These are phyloP conservation scores for Nicotiana benthamiana DNA, from an alignment of 257 asterid genomes.

Conservation along the genomic window DNA sequence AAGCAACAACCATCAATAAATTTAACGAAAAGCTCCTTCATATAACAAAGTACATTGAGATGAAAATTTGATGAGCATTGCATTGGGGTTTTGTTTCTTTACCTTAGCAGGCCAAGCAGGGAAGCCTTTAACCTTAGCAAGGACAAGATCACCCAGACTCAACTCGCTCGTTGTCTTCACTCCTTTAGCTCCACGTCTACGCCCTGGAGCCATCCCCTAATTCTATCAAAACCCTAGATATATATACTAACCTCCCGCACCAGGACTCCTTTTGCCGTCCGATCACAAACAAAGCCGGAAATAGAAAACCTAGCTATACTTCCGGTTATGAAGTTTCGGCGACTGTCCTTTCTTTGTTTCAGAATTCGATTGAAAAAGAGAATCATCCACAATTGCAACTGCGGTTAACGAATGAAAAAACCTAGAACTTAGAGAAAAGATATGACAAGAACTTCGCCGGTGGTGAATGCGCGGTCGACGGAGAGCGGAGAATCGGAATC, in stretches of 20 bases:
- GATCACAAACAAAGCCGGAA: neutral
- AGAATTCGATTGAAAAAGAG: slow-evolving; percentile 4
- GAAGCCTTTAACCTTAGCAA: slow-evolving; percentile 85
- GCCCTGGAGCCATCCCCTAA: slow-evolving; percentile 65
- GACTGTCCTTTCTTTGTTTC: neutral
- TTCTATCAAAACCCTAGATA: slow-evolving; percentile 5
- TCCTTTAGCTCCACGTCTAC: slow-evolving; percentile 63
- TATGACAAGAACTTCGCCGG: neutral
- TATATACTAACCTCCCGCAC: neutral
- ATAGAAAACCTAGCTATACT: neutral
- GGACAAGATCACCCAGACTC: slow-evolving; percentile 83
- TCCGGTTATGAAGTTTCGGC: neutral
- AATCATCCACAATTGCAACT: neutral
- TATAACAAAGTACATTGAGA: neutral
- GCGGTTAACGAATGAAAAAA: slow-evolving; percentile 5
- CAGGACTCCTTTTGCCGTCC: neutral
- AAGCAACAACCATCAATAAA: neutral
- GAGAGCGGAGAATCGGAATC: slow-evolving; percentile 3
- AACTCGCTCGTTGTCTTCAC: slow-evolving; percentile 45
- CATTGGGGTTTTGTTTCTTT: neutral
- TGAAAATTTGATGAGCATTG: neutral
- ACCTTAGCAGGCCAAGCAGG: slow-evolving; percentile 99
- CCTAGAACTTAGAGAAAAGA: slow-evolving; percentile 11
- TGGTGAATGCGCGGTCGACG: neutral
- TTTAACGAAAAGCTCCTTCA: neutral